A percentile compares a stretch with the other conserved stretches of the same genome.
phyloP scores from a whole-genome alignment of 1,139 yeast genomes.

The Sugiyamaella castrensis region DNA sequence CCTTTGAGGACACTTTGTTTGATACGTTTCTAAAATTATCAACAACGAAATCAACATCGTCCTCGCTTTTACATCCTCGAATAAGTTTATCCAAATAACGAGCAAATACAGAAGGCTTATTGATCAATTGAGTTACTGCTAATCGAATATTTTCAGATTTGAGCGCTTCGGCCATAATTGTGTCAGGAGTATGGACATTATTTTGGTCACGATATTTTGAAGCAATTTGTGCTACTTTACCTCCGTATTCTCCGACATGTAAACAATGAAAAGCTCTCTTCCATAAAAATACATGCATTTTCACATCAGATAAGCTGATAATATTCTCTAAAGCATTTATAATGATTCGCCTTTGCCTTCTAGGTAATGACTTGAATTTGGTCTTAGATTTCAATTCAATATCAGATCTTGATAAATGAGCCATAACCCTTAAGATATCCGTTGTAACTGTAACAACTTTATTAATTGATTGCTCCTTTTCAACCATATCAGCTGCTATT shows the following conservation, averaged over 20 bases:
- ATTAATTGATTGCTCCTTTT: slow-evolving; percentile 1
- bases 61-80: slow-evolving; percentile 8
- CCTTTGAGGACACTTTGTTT: slow-evolving; percentile 5
- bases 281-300: slow-evolving; percentile 9
- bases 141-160: slow-evolving; percentile 1
- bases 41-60: not conserved
- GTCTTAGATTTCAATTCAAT: slow-evolving; percentile 7
- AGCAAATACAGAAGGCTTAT: slow-evolving; percentile 12
- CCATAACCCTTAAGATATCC: slow-evolving; percentile 14
- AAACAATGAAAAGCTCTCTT: slow-evolving; percentile 14
- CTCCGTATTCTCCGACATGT: slow-evolving; percentile 16
- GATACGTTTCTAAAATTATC: slow-evolving; percentile 4
- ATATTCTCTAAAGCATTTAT: slow-evolving; percentile 10
- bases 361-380: slow-evolving; percentile 12
- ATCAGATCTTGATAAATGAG: slow-evolving; percentile 9
- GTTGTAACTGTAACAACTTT: slow-evolving; percentile 6
- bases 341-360: slow-evolving; percentile 9
- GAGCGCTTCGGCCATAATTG: slow-evolving; percentile 9
- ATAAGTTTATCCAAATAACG: slow-evolving; percentile 14
- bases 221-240: slow-evolving; percentile 9
- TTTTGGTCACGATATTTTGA: slow-evolving; percentile 3
- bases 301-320: slow-evolving; percentile 10
- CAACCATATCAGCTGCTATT: slow-evolving; percentile 7
- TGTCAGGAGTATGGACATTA: slow-evolving; percentile 4
- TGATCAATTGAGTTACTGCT: slow-evolving; percentile 4